A percentile compares a stretch with the other conserved stretches of the same genome.
These are phyloP conservation scores for Singerocomus inundabilis DNA, from an alignment of 1,284 basidiomycete species.

Conservation along the genomic window DNA sequence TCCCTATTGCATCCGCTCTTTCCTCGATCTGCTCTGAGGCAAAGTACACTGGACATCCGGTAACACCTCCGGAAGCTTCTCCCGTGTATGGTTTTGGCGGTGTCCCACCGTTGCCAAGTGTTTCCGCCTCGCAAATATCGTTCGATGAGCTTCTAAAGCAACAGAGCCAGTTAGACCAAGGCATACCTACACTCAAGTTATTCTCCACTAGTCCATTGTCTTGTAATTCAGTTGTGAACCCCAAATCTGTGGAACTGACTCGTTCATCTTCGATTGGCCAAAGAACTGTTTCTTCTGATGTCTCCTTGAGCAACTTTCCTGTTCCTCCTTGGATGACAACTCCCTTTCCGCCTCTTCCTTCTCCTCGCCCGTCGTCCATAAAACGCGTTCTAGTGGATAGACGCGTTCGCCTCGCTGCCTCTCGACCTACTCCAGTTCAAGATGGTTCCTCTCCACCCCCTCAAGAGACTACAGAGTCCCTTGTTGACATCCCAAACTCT, in stretches of 20 bases:
- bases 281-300: slow-evolving; percentile 41
- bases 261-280: slow-evolving; percentile 31
- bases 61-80: slow-evolving; percentile 33
- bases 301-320: slow-evolving; percentile 71
- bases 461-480: slow-evolving; percentile 7
- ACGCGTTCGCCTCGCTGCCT: slow-evolving; percentile 17
- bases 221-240: slow-evolving; percentile 5
- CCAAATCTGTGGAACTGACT: slow-evolving; percentile 13
- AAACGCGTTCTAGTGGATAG: slow-evolving; percentile 25
- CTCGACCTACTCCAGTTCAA: slow-evolving; percentile 1
- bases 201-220: slow-evolving; percentile 37
- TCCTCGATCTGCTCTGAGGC: neutral
- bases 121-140: slow-evolving; percentile 31
- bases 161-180: slow-evolving; percentile 63
- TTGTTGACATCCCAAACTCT: slow-evolving; percentile 18
- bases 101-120: slow-evolving; percentile 22
- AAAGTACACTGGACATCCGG: neutral
- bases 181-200: slow-evolving; percentile 55
- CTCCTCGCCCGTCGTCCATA: slow-evolving; percentile 12
- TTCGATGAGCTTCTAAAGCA: slow-evolving; percentile 56
- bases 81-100: slow-evolving; percentile 51
- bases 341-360: slow-evolving; percentile 17
- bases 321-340: slow-evolving; percentile 48
- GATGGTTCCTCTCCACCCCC: slow-evolving; percentile 5
- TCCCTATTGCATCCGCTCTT: neutral